Conservation (phyloP, 208 protist species). For the Crithidia fasciculata region DNA sequence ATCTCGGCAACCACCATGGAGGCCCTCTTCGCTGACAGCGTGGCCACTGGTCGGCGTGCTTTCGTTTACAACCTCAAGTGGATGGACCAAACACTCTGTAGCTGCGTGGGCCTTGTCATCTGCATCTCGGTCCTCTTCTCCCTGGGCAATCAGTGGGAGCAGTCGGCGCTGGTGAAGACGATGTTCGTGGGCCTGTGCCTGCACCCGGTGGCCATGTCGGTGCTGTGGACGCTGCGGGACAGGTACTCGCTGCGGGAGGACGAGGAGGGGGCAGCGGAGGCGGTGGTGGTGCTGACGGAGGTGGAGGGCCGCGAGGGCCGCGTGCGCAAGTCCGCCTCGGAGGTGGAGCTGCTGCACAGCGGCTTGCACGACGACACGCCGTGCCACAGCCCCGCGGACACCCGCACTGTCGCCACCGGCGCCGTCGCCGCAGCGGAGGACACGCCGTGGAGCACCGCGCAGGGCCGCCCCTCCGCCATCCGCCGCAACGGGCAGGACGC, state of each 20-base stretch:
- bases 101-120: conserved; percentile 45
- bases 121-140: conserved; percentile 45
- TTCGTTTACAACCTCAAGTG: conserved; percentile 78
- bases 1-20: conserved; percentile 46
- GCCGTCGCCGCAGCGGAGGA: conserved; percentile 1
- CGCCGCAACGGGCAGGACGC: not conserved
- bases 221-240: conserved; percentile 33
- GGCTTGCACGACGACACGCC: not conserved
- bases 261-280: conserved; percentile 1
- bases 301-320: not conserved
- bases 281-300: not conserved
- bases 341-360: conserved; percentile 18
- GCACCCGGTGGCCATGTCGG: conserved; percentile 26
- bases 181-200: conserved; percentile 39
- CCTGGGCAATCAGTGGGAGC: conserved; percentile 54
- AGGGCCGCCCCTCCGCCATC: conserved; percentile 3
- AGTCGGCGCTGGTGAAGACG: conserved; percentile 29
- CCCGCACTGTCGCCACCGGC: no score
- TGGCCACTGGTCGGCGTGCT: conserved; percentile 39
- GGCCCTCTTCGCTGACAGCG: conserved; percentile 59
- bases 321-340: conserved; percentile 13
- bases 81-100: conserved; percentile 64
- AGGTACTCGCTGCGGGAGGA: conserved; percentile 23
- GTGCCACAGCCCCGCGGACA: not conserved
- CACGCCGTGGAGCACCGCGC: conserved; percentile 22